Evolutionary conservation across 2,329 filamentous ascomycete species (phyloP).

Genomic region (Fusarium musae): DNA sequence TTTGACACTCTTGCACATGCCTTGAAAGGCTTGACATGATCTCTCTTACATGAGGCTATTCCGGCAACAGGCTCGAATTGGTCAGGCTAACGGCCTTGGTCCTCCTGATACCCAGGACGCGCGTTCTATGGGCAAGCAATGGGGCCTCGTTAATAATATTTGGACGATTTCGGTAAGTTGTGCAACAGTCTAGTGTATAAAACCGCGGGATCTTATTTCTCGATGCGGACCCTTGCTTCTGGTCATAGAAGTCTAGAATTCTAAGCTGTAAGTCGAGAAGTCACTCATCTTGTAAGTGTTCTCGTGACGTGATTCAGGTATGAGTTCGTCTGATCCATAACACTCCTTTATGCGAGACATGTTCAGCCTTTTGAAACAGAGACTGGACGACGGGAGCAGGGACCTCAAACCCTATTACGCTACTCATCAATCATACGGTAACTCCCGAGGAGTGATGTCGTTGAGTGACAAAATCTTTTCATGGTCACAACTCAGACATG

Average conservation of each 20-base stretch:
- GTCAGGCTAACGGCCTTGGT: not conserved
- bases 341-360: conserved; percentile 17
- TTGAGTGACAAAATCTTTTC: conserved; percentile 1
- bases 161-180: conserved; percentile 23
- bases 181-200: conserved; percentile 18
- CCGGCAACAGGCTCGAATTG: not conserved
- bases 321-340: conserved; percentile 13
- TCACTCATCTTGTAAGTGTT: not conserved
- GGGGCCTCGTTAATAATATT: conserved; percentile 16
- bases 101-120: conserved; percentile 29
- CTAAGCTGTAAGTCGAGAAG: not conserved
- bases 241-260: conserved; percentile 1
- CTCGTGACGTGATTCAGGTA: not conserved
- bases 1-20: not conserved
- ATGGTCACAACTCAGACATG: conserved; percentile 12
- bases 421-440: not conserved
- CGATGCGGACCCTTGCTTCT: not conserved
- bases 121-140: conserved; percentile 33
- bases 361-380: conserved; percentile 15
- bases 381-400: not conserved
- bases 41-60: conserved; percentile 11
- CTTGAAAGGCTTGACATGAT: not conserved
- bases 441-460: not conserved
- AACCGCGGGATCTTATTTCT: not conserved
- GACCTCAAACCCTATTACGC: not conserved